phyloP scores from a whole-genome alignment of 768 basidiomycete genomes.

The Panaeolus papilionaceus region DNA sequence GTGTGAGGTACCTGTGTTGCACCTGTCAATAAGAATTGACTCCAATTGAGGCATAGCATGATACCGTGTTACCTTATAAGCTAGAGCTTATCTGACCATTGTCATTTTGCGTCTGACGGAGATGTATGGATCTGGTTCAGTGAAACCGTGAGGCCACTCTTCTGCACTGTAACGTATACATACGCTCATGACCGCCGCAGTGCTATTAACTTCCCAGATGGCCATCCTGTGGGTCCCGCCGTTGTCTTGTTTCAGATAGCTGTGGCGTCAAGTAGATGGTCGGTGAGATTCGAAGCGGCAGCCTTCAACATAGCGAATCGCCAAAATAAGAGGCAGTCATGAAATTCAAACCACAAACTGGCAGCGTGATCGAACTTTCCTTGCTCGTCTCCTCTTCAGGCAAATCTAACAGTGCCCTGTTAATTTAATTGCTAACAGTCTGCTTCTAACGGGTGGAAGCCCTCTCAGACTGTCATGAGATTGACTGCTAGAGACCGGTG shows the following conservation, averaged over 20 bases:
- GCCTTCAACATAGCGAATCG: not conserved
- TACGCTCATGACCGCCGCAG: not conserved
- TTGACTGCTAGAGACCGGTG: slow-evolving; percentile 4
- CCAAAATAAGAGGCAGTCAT: not conserved
- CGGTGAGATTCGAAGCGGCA: not conserved
- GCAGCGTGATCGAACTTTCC: not conserved
- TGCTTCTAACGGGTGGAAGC: not conserved
- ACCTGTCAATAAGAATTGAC: not conserved
- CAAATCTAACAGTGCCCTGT: not conserved
- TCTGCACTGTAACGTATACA: not conserved
- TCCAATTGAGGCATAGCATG: not conserved
- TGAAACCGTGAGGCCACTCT: not conserved
- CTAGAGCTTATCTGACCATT: slow-evolving; percentile 12
- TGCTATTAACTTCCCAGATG: not conserved
- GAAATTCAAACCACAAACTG: not conserved
- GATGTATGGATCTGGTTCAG: not conserved
- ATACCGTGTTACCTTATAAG: not conserved
- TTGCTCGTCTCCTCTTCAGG: not conserved
- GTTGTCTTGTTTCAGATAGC: slow-evolving; percentile 1
- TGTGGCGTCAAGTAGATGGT: not conserved
- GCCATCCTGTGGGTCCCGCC: not conserved
- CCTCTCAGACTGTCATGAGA: slow-evolving; percentile 6
- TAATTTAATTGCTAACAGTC: not conserved
- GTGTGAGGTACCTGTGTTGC: not conserved
- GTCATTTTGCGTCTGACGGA: slow-evolving; percentile 9